phyloP scores from a whole-genome alignment of 371 early-diverging fungal species.

The Saksenaea vasiformis region DNA sequence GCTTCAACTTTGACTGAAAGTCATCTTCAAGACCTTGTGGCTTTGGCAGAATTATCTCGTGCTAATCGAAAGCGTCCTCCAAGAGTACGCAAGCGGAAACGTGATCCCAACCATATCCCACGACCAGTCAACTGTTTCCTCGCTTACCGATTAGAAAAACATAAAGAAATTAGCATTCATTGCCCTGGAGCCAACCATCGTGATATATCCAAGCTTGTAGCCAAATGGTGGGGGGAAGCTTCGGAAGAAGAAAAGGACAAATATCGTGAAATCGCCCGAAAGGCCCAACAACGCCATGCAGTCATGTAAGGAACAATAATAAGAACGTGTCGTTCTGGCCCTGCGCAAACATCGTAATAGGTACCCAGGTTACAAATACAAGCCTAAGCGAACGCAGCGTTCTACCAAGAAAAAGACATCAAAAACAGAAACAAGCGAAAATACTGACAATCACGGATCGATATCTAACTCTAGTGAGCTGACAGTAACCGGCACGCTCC shows the following conservation, averaged over 20 bases:
- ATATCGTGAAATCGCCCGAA: not conserved
- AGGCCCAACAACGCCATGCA: not conserved
- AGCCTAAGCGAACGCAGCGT: not conserved
- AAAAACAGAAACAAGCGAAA: not conserved
- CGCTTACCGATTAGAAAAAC: constrained; percentile 16
- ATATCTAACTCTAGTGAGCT: not conserved
- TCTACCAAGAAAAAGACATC: not conserved
- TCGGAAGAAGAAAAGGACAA: not conserved
- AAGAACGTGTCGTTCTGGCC: not conserved
- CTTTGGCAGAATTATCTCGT: not conserved
- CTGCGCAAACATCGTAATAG: constrained; percentile 1
- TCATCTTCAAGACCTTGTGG: not conserved
- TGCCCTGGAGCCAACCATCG: constrained; percentile 22
- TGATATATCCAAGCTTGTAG: constrained; percentile 19
- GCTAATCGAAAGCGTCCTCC: not conserved
- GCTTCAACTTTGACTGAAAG: not conserved
- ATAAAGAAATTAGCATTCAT: constrained; percentile 3
- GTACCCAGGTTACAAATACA: constrained; percentile 6
- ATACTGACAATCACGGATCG: not conserved
- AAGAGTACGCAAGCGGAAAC: not conserved
- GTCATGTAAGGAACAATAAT: not conserved
- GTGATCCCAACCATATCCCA: constrained; percentile 7
- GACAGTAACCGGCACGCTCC: not conserved
- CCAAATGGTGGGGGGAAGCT: constrained; percentile 14
- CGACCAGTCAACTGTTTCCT: constrained; percentile 22